phyloP scores from a whole-genome alignment of 106 monocot species.

The Dioscorea dumetorum region DNA sequence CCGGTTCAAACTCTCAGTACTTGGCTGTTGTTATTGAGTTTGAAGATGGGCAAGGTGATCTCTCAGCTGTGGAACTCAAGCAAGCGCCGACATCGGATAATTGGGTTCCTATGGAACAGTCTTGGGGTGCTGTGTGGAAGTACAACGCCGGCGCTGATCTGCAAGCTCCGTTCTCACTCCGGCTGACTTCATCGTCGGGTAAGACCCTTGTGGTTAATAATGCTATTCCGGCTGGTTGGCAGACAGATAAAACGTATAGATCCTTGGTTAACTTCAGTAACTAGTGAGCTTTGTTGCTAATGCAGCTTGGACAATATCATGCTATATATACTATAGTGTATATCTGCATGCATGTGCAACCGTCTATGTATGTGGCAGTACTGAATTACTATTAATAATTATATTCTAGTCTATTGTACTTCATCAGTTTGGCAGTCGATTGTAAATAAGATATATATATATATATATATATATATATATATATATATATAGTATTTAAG shows the following conservation, averaged over 20 bases:
- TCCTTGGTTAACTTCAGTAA: conserved; percentile 42
- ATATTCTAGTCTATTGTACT: too few species aligned
- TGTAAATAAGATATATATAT: too few species aligned
- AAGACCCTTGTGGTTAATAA: conserved; percentile 32
- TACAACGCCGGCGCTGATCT: conserved; percentile 23
- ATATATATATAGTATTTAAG: too few species aligned
- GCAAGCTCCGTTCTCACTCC: conserved; percentile 49
- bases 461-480: too few species aligned
- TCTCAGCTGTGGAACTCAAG: conserved; percentile 31
- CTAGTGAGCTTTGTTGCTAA: too few species aligned
- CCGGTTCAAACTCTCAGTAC: conserved; percentile 60
- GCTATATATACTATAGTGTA: too few species aligned
- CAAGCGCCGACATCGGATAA: conserved; percentile 1
- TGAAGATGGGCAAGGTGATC: conserved; percentile 63
- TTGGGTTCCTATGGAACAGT: conserved; percentile 43
- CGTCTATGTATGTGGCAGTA: too few species aligned
- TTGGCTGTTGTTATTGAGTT: conserved; percentile 58
- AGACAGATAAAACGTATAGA: conserved; percentile 31
- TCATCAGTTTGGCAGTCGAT: too few species aligned
- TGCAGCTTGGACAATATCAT: too few species aligned
- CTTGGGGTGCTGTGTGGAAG: conserved; percentile 72
- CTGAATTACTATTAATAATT: too few species aligned
- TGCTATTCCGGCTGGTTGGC: conserved; percentile 56
- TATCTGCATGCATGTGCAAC: too few species aligned
- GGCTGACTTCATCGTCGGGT: conserved; percentile 34